These are phyloP conservation scores for Penicillium sp. DNA, from an alignment of 2,329 filamentous ascomycete genomes.

Conservation along the genomic window DNA sequence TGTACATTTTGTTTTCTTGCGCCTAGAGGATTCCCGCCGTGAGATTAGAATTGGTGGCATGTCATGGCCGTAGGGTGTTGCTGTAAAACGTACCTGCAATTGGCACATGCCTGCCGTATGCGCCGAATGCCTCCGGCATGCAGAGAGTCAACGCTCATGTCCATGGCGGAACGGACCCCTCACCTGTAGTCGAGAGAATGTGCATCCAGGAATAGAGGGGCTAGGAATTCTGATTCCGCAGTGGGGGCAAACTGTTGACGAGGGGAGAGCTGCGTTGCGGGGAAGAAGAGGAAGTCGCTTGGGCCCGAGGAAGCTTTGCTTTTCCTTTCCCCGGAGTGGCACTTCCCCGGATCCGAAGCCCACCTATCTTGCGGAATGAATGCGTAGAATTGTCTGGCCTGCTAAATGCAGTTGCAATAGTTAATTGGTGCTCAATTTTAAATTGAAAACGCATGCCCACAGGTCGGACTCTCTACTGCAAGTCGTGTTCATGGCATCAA, in stretches of 20 bases:
- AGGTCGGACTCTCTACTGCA: background rate
- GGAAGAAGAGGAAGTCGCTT: background rate
- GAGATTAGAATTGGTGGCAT: background rate
- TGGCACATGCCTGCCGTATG: slow-evolving; percentile 34
- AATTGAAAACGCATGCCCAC: background rate
- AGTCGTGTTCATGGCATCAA: background rate
- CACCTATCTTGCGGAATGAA: no score
- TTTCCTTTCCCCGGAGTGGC: no score
- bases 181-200: background rate
- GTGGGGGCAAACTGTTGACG: background rate
- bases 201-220: background rate
- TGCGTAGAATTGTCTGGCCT: no score
- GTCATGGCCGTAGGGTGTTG: background rate
- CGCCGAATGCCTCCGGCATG: slow-evolving; percentile 22
- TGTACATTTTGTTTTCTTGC: slow-evolving; percentile 31
- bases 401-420: no score
- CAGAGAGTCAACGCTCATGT: slow-evolving; percentile 9
- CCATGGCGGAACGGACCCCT: slow-evolving; percentile 8
- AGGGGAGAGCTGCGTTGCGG: background rate
- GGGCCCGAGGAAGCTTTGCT: background rate
- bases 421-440: background rate
- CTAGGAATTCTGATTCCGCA: background rate
- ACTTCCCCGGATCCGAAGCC: no score
- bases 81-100: slow-evolving; percentile 26
- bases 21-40: slow-evolving; percentile 11